Conservation (phyloP, 2,329 filamentous ascomycete genomes). For the Sporothrix sp. region DNA sequence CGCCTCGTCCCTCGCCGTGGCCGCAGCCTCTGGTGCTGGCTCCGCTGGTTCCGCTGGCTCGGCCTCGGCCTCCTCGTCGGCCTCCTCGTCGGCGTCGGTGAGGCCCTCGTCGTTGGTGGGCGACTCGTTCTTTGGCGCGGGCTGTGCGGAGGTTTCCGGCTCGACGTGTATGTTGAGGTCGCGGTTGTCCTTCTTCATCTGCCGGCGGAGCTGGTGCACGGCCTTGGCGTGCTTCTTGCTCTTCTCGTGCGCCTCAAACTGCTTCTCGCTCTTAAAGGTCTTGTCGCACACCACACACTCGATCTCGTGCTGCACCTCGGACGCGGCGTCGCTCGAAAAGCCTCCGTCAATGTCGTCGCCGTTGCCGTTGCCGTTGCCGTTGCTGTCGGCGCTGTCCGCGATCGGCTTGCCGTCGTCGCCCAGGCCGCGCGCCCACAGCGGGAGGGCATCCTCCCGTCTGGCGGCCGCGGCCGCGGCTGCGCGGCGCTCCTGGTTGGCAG, state of each 20-base stretch:
- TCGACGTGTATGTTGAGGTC: slow-evolving; percentile 39
- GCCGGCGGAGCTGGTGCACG: slow-evolving; percentile 64
- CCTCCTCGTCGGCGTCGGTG: background rate
- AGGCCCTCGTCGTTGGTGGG: background rate
- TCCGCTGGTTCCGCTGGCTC: slow-evolving; percentile 9
- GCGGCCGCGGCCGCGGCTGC: slow-evolving; percentile 35
- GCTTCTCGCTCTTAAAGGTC: slow-evolving; percentile 81
- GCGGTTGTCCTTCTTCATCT: slow-evolving; percentile 74
- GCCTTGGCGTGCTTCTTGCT: slow-evolving; percentile 95
- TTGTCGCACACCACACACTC: slow-evolving; percentile 73
- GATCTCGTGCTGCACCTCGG: slow-evolving; percentile 46
- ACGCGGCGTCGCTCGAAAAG: slow-evolving; percentile 54
- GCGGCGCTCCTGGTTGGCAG: slow-evolving; percentile 68
- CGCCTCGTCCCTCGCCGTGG: no score
- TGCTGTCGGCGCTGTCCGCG: slow-evolving; percentile 34
- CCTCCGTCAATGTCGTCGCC: slow-evolving; percentile 19
- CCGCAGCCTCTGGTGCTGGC: no score
- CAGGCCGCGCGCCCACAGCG: slow-evolving; percentile 63
- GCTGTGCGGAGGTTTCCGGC: background rate
- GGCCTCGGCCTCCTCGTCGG: background rate
- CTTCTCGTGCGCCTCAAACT: slow-evolving; percentile 83
- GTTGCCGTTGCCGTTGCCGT: slow-evolving; percentile 29
- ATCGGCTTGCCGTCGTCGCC: slow-evolving; percentile 43
- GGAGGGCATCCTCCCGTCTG: slow-evolving; percentile 45
- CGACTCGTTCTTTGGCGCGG: background rate